Evolutionary conservation across 2,329 filamentous ascomycete genomes (phyloP).

Genomic region (Talaromyces funiculosus): DNA sequence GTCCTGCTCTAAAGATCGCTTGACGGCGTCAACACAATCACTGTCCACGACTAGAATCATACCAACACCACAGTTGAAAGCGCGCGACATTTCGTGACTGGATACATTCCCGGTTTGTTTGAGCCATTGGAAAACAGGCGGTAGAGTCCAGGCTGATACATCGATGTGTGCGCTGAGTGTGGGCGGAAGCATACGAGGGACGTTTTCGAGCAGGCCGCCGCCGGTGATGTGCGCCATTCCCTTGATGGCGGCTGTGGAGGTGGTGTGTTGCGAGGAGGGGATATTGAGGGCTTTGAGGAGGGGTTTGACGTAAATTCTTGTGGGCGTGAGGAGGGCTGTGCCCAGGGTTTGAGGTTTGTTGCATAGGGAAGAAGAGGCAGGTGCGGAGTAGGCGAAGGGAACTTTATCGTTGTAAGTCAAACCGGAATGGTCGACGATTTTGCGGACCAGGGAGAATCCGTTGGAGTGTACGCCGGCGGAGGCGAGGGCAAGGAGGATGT

Average conservation of each 20-base stretch:
- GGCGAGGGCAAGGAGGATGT: constrained; percentile 77
- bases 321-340: constrained; percentile 76
- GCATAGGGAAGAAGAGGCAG: constrained; percentile 60
- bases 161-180: constrained; percentile 76
- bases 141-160: constrained; percentile 67
- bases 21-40: constrained; percentile 57
- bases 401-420: constrained; percentile 66
- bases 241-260: constrained; percentile 59
- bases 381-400: constrained; percentile 61
- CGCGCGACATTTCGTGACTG: constrained; percentile 75
- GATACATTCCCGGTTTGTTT: constrained; percentile 65
- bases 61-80: constrained; percentile 91
- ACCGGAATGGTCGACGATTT: constrained; percentile 69
- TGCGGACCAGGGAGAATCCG: constrained; percentile 92
- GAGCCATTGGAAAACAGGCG: constrained; percentile 80
- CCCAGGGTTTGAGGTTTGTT: constrained; percentile 53
- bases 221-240: constrained; percentile 97
- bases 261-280: constrained; percentile 15
- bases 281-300: constrained; percentile 59
- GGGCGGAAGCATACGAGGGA: constrained; percentile 83
- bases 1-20: constrained; percentile 54
- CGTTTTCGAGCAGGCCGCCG: constrained; percentile 86
- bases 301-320: constrained; percentile 85
- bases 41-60: constrained; percentile 82
- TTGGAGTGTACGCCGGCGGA: constrained; percentile 92